Evolutionary conservation across 2,329 filamentous ascomycete species (phyloP).

Genomic region (Trichoderma breve): DNA sequence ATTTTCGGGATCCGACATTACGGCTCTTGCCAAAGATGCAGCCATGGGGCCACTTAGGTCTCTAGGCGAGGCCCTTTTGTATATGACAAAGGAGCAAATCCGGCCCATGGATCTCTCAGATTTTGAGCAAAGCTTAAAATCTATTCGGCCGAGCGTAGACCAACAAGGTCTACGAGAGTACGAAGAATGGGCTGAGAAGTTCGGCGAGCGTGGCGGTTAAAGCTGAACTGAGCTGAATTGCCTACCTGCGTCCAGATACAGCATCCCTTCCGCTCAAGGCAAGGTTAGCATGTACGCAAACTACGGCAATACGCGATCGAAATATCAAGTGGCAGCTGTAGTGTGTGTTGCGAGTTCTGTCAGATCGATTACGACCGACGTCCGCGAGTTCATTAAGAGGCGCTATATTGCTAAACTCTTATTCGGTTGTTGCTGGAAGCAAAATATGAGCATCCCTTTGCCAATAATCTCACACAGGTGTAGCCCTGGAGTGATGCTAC

Average conservation of each 20-base stretch:
- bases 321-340: background rate
- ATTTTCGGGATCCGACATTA: slow-evolving; percentile 97
- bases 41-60: slow-evolving; percentile 94
- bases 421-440: background rate
- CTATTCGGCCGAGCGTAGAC: slow-evolving; percentile 87
- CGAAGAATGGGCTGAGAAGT: slow-evolving; percentile 91
- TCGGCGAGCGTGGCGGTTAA: slow-evolving; percentile 84
- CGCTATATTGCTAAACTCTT: slow-evolving; percentile 6
- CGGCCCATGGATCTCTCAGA: slow-evolving; percentile 79
- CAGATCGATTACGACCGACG: background rate
- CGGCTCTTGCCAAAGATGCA: slow-evolving; percentile 92
- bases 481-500: background rate
- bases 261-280: background rate
- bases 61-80: slow-evolving; percentile 81
- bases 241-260: background rate
- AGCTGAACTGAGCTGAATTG: background rate
- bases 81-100: slow-evolving; percentile 93
- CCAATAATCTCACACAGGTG: background rate
- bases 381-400: background rate
- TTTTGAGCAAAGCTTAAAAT: slow-evolving; percentile 78
- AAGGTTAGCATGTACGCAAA: background rate
- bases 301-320: background rate
- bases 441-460: background rate
- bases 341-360: background rate
- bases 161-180: slow-evolving; percentile 81